Percentiles rank a stretch among this genome's conserved stretches.
These are phyloP conservation scores for Geotrichum carabidarum DNA, from an alignment of 1,139 yeast genomes.

Conservation along the genomic window DNA sequence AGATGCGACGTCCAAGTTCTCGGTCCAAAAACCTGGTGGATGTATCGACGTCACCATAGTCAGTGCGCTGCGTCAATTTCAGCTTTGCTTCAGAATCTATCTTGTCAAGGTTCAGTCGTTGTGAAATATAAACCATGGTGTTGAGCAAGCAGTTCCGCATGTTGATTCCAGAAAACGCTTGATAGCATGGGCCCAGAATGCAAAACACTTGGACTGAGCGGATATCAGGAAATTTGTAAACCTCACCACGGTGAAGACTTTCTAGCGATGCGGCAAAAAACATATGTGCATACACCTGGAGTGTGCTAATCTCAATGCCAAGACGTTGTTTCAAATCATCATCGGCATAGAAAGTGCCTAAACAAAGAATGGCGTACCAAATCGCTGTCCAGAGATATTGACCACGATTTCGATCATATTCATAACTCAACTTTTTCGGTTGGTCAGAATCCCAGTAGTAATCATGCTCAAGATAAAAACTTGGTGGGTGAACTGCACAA, in stretches of 20 bases:
- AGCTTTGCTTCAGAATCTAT: conserved; percentile 21
- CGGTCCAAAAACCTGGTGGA: conserved; percentile 25
- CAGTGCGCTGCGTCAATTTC: conserved; percentile 9
- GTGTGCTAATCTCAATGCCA: conserved; percentile 27
- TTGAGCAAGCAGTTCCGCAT: conserved; percentile 33
- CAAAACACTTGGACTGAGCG: conserved; percentile 34
- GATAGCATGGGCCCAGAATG: conserved; percentile 34
- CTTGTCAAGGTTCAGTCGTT: conserved; percentile 32
- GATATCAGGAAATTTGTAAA: conserved; percentile 35
- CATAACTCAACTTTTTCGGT: conserved; percentile 15
- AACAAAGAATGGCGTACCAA: conserved; percentile 37
- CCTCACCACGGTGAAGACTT: conserved; percentile 38
- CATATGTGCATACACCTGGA: conserved; percentile 33
- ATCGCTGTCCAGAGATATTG: conserved; percentile 36
- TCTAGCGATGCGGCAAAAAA: conserved; percentile 37
- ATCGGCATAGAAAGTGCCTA: conserved; percentile 36
- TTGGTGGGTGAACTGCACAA: conserved; percentile 21
- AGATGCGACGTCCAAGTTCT: conserved; percentile 35
- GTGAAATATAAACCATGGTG: conserved; percentile 33
- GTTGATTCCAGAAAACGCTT: conserved; percentile 36
- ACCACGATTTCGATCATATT: conserved; percentile 20
- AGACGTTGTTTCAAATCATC: conserved; percentile 27
- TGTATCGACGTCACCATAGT: conserved; percentile 17
- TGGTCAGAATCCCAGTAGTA: conserved; percentile 20
- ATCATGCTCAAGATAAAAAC: conserved; percentile 21